phyloP scores from a whole-genome alignment of 176 grass and related monocot genomes.

The Carex parvula region DNA sequence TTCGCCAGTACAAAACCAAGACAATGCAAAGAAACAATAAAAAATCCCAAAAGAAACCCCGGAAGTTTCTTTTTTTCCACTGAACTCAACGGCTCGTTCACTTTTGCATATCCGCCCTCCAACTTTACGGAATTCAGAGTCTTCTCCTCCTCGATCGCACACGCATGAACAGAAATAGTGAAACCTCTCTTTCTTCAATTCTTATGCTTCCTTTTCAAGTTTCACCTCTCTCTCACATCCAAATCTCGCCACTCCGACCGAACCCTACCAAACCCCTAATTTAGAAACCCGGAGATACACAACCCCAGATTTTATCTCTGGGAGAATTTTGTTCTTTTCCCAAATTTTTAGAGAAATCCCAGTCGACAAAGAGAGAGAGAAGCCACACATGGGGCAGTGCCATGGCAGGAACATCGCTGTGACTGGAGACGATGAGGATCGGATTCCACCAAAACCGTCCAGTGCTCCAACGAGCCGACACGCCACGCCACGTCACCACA shows the following conservation, averaged over 20 bases:
- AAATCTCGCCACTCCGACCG: conserved; percentile 26
- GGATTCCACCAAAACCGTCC: conserved; percentile 15
- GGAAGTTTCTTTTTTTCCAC: conserved; percentile 25
- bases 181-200: conserved; percentile 18
- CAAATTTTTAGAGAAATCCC: conserved; percentile 16
- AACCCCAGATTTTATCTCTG: not conserved
- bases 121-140: not conserved
- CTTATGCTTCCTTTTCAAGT: not conserved
- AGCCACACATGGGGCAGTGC: conserved; percentile 71
- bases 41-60: conserved; percentile 23
- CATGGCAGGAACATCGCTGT: conserved; percentile 60
- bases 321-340: not conserved
- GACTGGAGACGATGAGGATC: conserved; percentile 33
- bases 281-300: not conserved
- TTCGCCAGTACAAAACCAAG: not conserved
- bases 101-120: conserved; percentile 3
- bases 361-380: not conserved
- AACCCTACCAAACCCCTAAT: conserved; percentile 11
- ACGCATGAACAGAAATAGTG: conserved; percentile 35
- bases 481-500: conserved; percentile 27
- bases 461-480: not conserved
- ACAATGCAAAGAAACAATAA: not conserved
- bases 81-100: conserved; percentile 15
- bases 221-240: not conserved
- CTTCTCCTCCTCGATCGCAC: conserved; percentile 35